Evolutionary conservation across 2,329 filamentous ascomycete genomes (phyloP).

Genomic region (Colletotrichum echinochloae): DNA sequence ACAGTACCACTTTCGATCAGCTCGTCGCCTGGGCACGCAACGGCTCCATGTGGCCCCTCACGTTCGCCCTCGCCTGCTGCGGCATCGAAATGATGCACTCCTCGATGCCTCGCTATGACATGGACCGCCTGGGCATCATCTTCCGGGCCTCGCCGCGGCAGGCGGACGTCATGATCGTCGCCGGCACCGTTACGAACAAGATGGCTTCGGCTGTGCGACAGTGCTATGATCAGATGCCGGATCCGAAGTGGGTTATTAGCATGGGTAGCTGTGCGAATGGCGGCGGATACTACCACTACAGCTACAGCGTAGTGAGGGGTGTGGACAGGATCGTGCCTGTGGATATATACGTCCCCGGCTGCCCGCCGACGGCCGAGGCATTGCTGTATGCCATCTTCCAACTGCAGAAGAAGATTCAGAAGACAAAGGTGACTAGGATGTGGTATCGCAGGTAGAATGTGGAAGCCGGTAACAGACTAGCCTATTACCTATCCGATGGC

Average conservation of each 20-base stretch:
- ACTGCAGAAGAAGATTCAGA: conserved; percentile 80
- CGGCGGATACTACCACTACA: conserved; percentile 89
- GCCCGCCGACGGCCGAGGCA: conserved; percentile 72
- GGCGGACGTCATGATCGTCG: conserved; percentile 94
- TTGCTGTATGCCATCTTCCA: conserved; percentile 79
- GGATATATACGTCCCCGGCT: conserved; percentile 84
- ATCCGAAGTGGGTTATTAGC: conserved; percentile 87
- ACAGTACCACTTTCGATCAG: no score
- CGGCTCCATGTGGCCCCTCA: conserved; percentile 90
- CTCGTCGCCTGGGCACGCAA: no score
- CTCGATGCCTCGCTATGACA: conserved; percentile 88
- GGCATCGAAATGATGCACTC: conserved; percentile 94
- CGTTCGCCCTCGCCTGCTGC: conserved; percentile 89
- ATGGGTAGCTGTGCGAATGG: conserved; percentile 90
- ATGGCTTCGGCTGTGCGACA: conserved; percentile 92
- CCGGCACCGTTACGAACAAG: conserved; percentile 94
- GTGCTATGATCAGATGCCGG: conserved; percentile 96
- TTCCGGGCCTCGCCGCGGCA: conserved; percentile 90
- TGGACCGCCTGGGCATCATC: conserved; percentile 89
- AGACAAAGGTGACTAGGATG: conserved; percentile 66
- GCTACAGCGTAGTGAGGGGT: conserved; percentile 78
- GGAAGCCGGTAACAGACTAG: no score
- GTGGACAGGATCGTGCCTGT: conserved; percentile 83
- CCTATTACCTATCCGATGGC: no score
- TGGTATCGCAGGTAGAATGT: conserved; percentile 71